Evolutionary conservation across 1,284 basidiomycete species (phyloP).

Genomic region (Sanghuangporus weigelae): DNA sequence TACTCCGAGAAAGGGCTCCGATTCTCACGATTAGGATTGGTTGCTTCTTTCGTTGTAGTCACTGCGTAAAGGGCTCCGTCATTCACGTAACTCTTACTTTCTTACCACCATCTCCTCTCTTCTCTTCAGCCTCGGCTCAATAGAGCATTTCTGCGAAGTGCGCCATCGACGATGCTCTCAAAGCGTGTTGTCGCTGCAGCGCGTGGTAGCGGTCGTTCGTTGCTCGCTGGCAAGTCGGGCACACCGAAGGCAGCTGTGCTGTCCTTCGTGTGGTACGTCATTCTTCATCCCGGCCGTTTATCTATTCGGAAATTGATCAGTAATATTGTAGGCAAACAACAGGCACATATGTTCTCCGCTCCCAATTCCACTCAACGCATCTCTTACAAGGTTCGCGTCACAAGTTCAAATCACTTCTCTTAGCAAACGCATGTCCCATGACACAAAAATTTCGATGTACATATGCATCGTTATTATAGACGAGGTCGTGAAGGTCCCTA

Average conservation of each 20-base stretch:
- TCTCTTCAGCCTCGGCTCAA: not conserved
- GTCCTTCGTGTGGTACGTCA: constrained; percentile 49
- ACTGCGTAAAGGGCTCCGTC: not conserved
- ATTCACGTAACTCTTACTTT: not conserved
- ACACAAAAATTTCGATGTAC: not conserved
- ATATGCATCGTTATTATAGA: constrained; percentile 35
- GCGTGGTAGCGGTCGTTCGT: constrained; percentile 42
- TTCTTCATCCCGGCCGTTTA: constrained; percentile 1
- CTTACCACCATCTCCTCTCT: constrained; percentile 4
- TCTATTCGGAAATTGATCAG: not conserved
- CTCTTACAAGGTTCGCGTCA: constrained; percentile 56
- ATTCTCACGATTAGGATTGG: constrained; percentile 7
- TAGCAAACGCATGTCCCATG: constrained; percentile 10
- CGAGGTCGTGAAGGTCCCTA: constrained; percentile 93
- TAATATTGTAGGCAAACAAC: constrained; percentile 38
- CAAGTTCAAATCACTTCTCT: not conserved
- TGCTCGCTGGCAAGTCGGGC: constrained; percentile 32
- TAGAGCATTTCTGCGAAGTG: not conserved
- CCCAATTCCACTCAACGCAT: constrained; percentile 64
- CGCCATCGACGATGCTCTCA: constrained; percentile 51
- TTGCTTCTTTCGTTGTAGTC: not conserved
- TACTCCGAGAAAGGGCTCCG: not conserved
- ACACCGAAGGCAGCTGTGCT: constrained; percentile 33
- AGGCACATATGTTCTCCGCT: constrained; percentile 41
- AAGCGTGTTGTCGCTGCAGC: constrained; percentile 65